Evolutionary conservation across 495 filamentous ascomycete species (phyloP), one percentile per base, ranked within the genome.

Genomic region (Durotheca rogersii): DNA sequence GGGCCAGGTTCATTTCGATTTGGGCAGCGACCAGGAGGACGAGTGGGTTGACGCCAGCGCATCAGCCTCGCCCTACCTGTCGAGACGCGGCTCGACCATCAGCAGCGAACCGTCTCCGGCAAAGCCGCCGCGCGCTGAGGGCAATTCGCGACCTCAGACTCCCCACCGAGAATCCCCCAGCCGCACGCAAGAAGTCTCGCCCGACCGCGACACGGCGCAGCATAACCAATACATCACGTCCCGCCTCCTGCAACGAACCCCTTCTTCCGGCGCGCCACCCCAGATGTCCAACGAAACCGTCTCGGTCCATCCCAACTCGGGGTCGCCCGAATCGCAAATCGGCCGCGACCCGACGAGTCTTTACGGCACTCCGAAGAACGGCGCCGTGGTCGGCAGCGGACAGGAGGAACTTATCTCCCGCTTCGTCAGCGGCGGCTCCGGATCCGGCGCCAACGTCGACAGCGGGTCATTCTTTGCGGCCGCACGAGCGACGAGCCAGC

Each of bases 231-330:
- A 73, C 31, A 73, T 84, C 46, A 85, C 81, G 11, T 75, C 80
- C 2, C 69, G 81, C 37, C 66, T 86, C 14, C 71, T 86, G 3
- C 76, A 82, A 58, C 73, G 81, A 40, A 73, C 69, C 21, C 72
- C 76, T 5, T 79, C 77, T 7, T 70, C 79, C 31, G 73, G 78
- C 50, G 76, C 77, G 15, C 74, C 79, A 10, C 82, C 82, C 33
- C 76, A 78, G 57, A 82, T 82, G 77, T 80, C 80, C 20, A 55
- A 72, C 42, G 71, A 82, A 51, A 78, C 72, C 10, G 81, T 74
- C 4, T 76, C 73, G 1, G 79, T 72, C 17, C 71, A 69, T 19
- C 65, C 56, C 11, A 55, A 62, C 11, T 64, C 78, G 5, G 72
- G 66, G n/a, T 79, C 70, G 14, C 74, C 60, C 38, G 62, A 62